Percentiles rank a stretch among this genome's conserved stretches.
These are phyloP conservation scores for Metschnikowia borealis DNA, from an alignment of 805 yeast genomes.

Conservation along the genomic window DNA sequence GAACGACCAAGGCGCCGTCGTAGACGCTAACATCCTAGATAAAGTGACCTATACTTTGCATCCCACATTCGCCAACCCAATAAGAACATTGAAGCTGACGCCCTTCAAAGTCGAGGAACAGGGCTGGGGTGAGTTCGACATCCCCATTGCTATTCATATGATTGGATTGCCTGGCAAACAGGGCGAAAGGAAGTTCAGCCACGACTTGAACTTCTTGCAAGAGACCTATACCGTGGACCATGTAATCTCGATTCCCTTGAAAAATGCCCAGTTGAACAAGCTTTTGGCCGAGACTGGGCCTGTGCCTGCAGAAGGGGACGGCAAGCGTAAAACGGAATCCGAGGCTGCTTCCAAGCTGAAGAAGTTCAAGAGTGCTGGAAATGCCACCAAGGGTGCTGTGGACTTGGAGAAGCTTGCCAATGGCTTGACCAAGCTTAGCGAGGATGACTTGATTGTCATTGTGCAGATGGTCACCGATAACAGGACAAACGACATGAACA, in stretches of 20 bases:
- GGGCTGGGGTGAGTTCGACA: slow-evolving; percentile 98
- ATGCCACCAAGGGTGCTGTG: slow-evolving; percentile 65
- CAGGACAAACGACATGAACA: slow-evolving; percentile 90
- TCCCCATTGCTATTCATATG: slow-evolving; percentile 71
- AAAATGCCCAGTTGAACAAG: slow-evolving; percentile 62
- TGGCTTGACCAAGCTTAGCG: slow-evolving; percentile 80
- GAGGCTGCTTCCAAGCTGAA: slow-evolving; percentile 39
- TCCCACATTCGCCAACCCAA: slow-evolving; percentile 92
- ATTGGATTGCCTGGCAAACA: slow-evolving; percentile 64
- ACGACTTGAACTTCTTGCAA: slow-evolving; percentile 82
- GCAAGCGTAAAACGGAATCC: slow-evolving; percentile 30
- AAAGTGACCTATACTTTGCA: slow-evolving; percentile 90
- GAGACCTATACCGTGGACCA: slow-evolving; percentile 78
- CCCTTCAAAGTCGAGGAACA: slow-evolving; percentile 88
- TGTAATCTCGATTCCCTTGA: slow-evolving; percentile 69
- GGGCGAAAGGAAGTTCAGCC: slow-evolving; percentile 83
- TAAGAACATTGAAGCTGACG: slow-evolving; percentile 69
- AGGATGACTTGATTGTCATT: slow-evolving; percentile 89
- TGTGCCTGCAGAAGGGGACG: slow-evolving; percentile 52
- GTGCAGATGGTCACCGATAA: slow-evolving; percentile 98
- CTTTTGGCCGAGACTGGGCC: slow-evolving; percentile 79
- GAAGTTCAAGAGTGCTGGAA: slow-evolving; percentile 47
- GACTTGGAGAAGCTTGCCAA: slow-evolving; percentile 90
- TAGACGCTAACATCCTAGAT: slow-evolving; percentile 85
- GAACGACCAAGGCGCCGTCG: slow-evolving; percentile 74